Evolutionary conservation across 768 basidiomycete species (phyloP), one percentile per base, ranked within the genome.

Genomic region (Lentinus tigrinus): DNA sequence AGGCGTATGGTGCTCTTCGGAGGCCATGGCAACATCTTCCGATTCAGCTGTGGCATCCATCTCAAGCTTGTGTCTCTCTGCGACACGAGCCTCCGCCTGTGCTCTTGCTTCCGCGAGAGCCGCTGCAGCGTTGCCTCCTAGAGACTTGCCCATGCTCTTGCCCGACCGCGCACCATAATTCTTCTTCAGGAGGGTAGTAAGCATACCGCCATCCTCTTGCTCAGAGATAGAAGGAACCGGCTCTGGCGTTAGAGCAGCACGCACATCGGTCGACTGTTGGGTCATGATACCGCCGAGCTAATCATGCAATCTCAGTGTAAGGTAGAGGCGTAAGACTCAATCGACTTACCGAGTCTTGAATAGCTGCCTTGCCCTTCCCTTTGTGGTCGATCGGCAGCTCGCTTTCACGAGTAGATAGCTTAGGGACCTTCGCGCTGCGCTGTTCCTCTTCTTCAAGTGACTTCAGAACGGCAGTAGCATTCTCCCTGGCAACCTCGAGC

Each of bases 31-130:
- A 1, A 50, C 58, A 17, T 53, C 60, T 21, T 59, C 54, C 8
- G 52, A 56, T 19, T 39, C 52, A 4, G 36, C 38, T 31, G 44
- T 9, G 2, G 52, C n/a, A 21, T 51, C 60, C 55, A 61, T 38
- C 44, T 82, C 76, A 56, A 78, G 73, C 58, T 79, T 77, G 65
- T 85, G 81, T 56, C 88, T 74, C 68, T 90, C 81, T 1, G 84
- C 87, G 23, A 92, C 77, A 56, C 82, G 79, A 5, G 84, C 88
- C 69, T 91, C 87, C 8, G 89, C 88, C 40, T 81, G 79, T 73
- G 72, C 83, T 69, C 67, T 82, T 14, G 81, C 89, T 71, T 89
- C 85, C 11, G 87, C 88, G 9, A 91, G 78, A 21, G 84, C 85
- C 7, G 77, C 82, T 4, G 80, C 81, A 21, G 81, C 80, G 42